Evolutionary conservation across 73 alveolate species (phyloP).

Genomic region (Effrenium voratum): DNA sequence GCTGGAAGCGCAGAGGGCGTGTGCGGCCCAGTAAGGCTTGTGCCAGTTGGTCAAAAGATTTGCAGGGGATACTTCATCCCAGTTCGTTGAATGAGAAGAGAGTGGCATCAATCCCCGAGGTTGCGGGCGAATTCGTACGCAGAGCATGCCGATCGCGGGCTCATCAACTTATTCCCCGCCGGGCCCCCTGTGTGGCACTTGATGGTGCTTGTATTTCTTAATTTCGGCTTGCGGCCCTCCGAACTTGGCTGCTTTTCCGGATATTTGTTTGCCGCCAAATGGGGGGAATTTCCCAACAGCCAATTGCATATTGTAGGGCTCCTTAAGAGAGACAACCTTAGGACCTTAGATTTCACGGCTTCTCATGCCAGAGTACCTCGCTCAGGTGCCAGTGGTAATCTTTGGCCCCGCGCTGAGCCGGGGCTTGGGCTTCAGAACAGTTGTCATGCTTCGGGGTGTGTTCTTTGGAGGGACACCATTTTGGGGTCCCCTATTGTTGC

Average conservation of each 20-base stretch:
- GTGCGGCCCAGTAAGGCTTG: not conserved
- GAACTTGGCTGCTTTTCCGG: not conserved
- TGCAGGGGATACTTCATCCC: not conserved
- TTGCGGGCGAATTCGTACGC: constrained; percentile 79
- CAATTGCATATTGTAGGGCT: not conserved
- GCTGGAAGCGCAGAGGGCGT: constrained; percentile 70
- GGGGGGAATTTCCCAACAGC: not conserved
- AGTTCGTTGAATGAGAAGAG: too few relatives aligned
- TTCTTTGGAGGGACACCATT: too few relatives aligned
- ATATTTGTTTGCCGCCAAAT: not conserved
- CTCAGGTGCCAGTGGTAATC: constrained; percentile 54
- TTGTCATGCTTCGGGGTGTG: too few relatives aligned
- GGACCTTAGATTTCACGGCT: too few relatives aligned
- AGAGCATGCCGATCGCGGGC: constrained; percentile 83
- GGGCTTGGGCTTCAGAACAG: too few relatives aligned
- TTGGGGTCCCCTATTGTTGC: too few relatives aligned
- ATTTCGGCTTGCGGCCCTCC: not conserved
- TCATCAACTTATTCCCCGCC: constrained; percentile 64
- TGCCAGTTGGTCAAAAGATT: not conserved
- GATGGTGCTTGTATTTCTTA: not conserved
- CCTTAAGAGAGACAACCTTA: too few relatives aligned
- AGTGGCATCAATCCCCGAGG: not conserved
- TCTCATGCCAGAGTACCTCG: too few relatives aligned
- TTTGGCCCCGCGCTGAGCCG: too few relatives aligned
- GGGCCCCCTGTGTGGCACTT: not conserved